Base-by-base conservation (phyloP, 768 basidiomycete species). In the Boletus sp. region DNA sequence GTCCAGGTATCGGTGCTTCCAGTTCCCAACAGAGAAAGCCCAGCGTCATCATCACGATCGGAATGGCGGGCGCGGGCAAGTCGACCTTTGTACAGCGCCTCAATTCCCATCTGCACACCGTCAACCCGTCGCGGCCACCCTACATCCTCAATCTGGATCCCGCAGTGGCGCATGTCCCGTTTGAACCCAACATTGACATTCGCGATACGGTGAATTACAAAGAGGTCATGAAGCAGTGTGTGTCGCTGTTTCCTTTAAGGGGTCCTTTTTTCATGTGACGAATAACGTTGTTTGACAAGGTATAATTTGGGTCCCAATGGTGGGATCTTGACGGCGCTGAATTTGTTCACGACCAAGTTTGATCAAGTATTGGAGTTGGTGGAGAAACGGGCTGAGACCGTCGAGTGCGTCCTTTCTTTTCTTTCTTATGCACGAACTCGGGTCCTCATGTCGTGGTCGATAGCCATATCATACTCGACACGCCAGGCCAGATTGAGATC, bases 211-310 rank as follows among this genome's bases (percentile, higher is more conserved):
- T 99, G 21, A 90, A 98, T 69, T 99, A 98, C 72, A 83, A 88
- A 59, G 90, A 99, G 73, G 96, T 99, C 63, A 99, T 99, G 97
- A 95, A 97, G 82, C 94, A 98, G 93, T 97, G 78, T 78, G 79
- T 78, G 88, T 86, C 62, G 65, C 65, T 55, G 50, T 68, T 65
- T 61, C 62, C 56, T 57, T 52, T 43, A 40, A 32, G 54, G 32
- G 41, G 17, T 39, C 35, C 54, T 47, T 50, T 56, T 52, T 52
- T 47, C 40, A 51, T 58, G 56, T 50, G 51, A 62, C 27, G 62
- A 47, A 54, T 32, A 29, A 59, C 56, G 37, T 54, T 54, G 50
- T 17, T 15, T 45, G 60, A 37, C 15, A 47, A 97, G 94, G 75
- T 99, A 99, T 75, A 98, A 98, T 71, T 78, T 99, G 53, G 97